These are phyloP conservation scores for Omphalotus guepiniiformis DNA, from an alignment of 768 basidiomycete genomes.

Conservation along the genomic window DNA sequence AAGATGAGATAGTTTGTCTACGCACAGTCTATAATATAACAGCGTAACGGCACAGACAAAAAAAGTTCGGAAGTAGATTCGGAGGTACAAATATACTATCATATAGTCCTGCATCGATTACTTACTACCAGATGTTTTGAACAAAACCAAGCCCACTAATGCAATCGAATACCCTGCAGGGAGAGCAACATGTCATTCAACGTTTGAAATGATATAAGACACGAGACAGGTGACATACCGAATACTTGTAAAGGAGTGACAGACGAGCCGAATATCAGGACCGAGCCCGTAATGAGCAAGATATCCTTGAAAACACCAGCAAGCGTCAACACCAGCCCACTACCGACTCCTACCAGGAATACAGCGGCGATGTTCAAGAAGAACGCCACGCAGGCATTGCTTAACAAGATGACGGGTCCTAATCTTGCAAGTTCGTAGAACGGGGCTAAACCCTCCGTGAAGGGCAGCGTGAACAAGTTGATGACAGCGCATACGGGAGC, in stretches of 20 bases:
- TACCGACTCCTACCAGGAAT: slow-evolving; percentile 86
- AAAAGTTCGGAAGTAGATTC: no score
- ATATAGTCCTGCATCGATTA: no score
- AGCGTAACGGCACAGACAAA: no score
- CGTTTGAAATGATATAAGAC: neutral
- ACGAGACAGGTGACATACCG: slow-evolving; percentile 37
- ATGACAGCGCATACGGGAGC: slow-evolving; percentile 92
- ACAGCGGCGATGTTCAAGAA: slow-evolving; percentile 90
- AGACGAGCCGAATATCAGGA: slow-evolving; percentile 74
- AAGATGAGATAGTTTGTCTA: no score
- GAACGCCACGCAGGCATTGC: slow-evolving; percentile 87
- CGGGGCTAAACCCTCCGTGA: slow-evolving; percentile 88
- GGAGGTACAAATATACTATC: no score
- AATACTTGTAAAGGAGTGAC: slow-evolving; percentile 85
- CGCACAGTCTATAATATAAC: no score
- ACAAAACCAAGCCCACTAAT: slow-evolving; percentile 76
- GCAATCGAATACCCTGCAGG: slow-evolving; percentile 80
- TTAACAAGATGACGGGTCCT: slow-evolving; percentile 67
- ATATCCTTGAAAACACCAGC: slow-evolving; percentile 98
- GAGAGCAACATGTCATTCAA: neutral
- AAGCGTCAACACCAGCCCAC: slow-evolving; percentile 85
- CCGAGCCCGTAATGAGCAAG: slow-evolving; percentile 87
- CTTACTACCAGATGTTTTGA: slow-evolving; percentile 72
- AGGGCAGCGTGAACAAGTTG: slow-evolving; percentile 81
- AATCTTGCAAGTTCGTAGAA: slow-evolving; percentile 67